Evolutionary conservation across 345 rosid species (phyloP).

Genomic region (Eucalyptus regnans): DNA sequence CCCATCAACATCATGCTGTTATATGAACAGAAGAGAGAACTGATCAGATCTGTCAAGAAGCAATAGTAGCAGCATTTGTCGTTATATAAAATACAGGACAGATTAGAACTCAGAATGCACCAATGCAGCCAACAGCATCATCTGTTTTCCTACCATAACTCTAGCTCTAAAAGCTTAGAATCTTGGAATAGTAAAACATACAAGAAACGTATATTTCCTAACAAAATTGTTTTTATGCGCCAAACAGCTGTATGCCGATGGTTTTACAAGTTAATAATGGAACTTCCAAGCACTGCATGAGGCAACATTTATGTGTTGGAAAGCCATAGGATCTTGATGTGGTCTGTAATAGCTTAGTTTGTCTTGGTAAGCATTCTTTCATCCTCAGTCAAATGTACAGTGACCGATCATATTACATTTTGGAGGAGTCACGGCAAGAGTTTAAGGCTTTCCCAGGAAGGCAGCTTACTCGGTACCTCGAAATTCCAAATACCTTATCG

Average conservation of each 20-base stretch:
- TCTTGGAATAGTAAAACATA: background rate
- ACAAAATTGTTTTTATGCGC: background rate
- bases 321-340: background rate
- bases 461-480: background rate
- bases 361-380: background rate
- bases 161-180: background rate
- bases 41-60: background rate
- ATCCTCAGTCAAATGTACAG: background rate
- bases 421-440: background rate
- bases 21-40: background rate
- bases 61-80: background rate
- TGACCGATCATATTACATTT: background rate
- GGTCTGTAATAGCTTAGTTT: background rate
- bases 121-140: background rate
- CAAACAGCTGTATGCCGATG: background rate
- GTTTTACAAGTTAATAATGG: background rate
- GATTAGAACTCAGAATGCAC: background rate
- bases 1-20: constrained; percentile 73
- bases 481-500: background rate
- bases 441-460: background rate
- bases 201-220: background rate
- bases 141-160: background rate
- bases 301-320: background rate
- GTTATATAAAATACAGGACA: background rate
- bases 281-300: background rate